Base-by-base conservation (phyloP, 305 asterid species). In the Fraxinus nigra region DNA sequence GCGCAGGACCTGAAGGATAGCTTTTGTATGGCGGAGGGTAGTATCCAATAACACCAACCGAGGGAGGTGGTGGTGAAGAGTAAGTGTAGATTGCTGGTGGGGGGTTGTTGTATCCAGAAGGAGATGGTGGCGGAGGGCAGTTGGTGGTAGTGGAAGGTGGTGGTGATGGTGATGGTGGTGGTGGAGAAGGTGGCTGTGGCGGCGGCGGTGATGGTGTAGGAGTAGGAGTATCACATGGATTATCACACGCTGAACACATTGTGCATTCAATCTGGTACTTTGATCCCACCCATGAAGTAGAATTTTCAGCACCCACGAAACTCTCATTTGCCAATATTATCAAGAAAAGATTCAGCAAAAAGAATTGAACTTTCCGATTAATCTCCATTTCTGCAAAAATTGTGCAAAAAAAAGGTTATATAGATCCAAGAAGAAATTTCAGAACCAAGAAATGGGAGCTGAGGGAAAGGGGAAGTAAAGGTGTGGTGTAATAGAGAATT, bases 241-340 rank as follows among this genome's bases (percentile, higher is more conserved):
- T 93, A 92, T 95, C 99, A 69, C 99, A 95, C 0, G 95, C 93
- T 1, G 97, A 84, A 88, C 99, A 95, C 98, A 93, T 92, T 82
- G 98, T 93, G 88, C 99, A 95, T 85, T 93, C 95, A 84, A 93
- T 89, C 34, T 91, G 88, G 91, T 91, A 95, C 86, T 92, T 95
- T 7, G 99, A 93, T 86, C 99, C 99, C 34, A 78, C 90, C 99
- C 97, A 92, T 59, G 89, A 75, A 67, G 74, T 67, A 67, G n/a
- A 67, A 67, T 67, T 67, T 11, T 67, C 37, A 30, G 90, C 86
- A 40, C 3, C 24, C 32, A 11, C 85, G 35, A 77, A 28, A 78
- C 56, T 30, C 5, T 26, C 77, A 75, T 11, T 74, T 69, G 77
- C 81, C n/a, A 84, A 10, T 14, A 81, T 28, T 2, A 84, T 7